Evolutionary conservation across 176 grass and related monocot species (phyloP).

Genomic region (Zea luxurians): DNA sequence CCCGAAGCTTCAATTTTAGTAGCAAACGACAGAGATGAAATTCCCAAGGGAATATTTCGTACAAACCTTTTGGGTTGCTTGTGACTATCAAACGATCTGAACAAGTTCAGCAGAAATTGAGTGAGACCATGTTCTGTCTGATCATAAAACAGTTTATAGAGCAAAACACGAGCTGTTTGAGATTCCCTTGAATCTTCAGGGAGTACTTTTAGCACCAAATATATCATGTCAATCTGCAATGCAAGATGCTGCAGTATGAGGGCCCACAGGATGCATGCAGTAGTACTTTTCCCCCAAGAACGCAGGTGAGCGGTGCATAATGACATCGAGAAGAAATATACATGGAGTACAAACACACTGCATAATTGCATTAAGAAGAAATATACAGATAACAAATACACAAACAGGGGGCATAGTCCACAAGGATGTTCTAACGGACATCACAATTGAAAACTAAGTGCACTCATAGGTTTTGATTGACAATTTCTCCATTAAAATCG

Average conservation of each 20-base stretch:
- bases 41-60: slow-evolving; percentile 8
- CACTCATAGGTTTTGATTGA: not conserved
- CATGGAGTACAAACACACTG: not conserved
- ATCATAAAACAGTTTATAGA: slow-evolving; percentile 98
- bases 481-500: not conserved
- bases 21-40: slow-evolving; percentile 23
- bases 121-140: slow-evolving; percentile 92
- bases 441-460: slow-evolving; percentile 22
- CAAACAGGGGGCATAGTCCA: not conserved
- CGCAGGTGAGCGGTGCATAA: too few relatives aligned
- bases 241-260: slow-evolving; percentile 16
- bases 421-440: slow-evolving; percentile 7
- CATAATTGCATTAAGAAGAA: not conserved
- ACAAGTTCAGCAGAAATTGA: slow-evolving; percentile 83
- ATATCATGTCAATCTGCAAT: slow-evolving; percentile 86
- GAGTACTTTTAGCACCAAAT: slow-evolving; percentile 84
- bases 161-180: slow-evolving; percentile 78
- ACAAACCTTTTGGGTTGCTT: slow-evolving; percentile 95
- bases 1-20: slow-evolving; percentile 27
- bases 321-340: not conserved
- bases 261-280: slow-evolving; percentile 5
- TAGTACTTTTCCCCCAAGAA: not conserved
- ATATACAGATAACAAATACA: not conserved
- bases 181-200: slow-evolving; percentile 80
- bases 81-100: slow-evolving; percentile 87